phyloP scores from a whole-genome alignment of 495 filamentous ascomycete species.

The Aspergillus incahuasiensis region DNA sequence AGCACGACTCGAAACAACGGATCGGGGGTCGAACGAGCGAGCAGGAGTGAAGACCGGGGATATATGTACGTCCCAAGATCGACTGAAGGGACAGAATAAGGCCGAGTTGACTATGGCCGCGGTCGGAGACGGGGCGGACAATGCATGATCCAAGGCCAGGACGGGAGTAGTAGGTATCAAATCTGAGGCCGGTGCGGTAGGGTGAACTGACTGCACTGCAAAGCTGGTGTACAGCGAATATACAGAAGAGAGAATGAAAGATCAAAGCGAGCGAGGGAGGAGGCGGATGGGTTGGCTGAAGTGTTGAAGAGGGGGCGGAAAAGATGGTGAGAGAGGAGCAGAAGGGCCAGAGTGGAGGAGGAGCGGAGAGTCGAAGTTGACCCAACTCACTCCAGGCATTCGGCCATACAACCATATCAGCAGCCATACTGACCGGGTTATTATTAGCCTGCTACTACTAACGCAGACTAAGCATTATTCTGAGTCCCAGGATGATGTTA shows the following conservation, averaged over 20 bases:
- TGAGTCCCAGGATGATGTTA: not conserved
- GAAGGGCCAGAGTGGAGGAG: conserved; percentile 10
- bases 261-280: conserved; percentile 6
- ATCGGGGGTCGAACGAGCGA: conserved; percentile 2
- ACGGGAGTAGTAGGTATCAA: conserved; percentile 5
- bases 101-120: conserved; percentile 33
- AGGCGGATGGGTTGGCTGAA: not conserved
- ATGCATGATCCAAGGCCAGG: conserved; percentile 30
- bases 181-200: conserved; percentile 16
- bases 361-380: conserved; percentile 2
- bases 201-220: conserved; percentile 14
- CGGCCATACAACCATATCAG: not conserved
- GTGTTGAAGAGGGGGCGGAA: conserved; percentile 4
- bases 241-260: conserved; percentile 4
- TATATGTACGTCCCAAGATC: conserved; percentile 4
- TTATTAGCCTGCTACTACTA: not conserved
- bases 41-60: conserved; percentile 1
- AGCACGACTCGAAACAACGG: conserved; percentile 4
- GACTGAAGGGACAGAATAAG: conserved; percentile 14
- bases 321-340: conserved; percentile 1
- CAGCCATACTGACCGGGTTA: not conserved
- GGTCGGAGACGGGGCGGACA: conserved; percentile 30
- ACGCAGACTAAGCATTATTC: not conserved
- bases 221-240: conserved; percentile 11
- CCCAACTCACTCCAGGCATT: not conserved